These are phyloP conservation scores for Pyrrhoderma noxium DNA, from an alignment of 1,284 basidiomycete genomes.

Conservation along the genomic window DNA sequence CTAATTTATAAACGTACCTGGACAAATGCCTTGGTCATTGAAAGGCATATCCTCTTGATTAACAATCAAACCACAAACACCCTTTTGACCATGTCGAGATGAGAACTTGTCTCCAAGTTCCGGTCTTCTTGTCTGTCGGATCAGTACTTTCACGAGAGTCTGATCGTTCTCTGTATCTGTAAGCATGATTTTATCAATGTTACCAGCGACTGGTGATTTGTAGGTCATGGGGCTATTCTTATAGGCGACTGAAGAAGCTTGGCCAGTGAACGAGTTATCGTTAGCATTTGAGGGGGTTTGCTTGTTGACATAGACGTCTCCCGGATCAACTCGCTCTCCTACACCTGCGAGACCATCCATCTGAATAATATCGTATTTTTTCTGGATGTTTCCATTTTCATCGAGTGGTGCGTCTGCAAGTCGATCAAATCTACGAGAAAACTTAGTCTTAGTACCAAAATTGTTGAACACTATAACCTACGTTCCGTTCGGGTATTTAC, in stretches of 20 bases:
- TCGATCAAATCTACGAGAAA: constrained; percentile 72
- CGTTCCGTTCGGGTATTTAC: constrained; percentile 97
- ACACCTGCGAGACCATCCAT: constrained; percentile 91
- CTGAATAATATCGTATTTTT: constrained; percentile 88
- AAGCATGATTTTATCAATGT: constrained; percentile 97
- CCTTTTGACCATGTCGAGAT: constrained; percentile 97
- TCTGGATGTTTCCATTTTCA: constrained; percentile 70
- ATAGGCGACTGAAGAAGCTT: constrained; percentile 74
- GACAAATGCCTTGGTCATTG: constrained; percentile 94
- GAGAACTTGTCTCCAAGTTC: constrained; percentile 99
- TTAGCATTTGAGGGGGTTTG: constrained; percentile 90
- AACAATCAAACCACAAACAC: constrained; percentile 96
- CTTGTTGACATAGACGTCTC: constrained; percentile 95
- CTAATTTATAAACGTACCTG: constrained; percentile 43
- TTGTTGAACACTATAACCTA: constrained; percentile 38
- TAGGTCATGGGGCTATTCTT: constrained; percentile 88
- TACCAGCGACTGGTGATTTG: constrained; percentile 87
- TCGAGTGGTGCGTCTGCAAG: constrained; percentile 87
- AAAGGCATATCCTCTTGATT: constrained; percentile 99
- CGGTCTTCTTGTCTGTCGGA: constrained; percentile 93
- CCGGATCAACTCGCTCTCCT: constrained; percentile 89
- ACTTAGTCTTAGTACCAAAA: constrained; percentile 5
- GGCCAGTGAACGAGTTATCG: constrained; percentile 75
- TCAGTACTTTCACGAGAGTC: constrained; percentile 97
- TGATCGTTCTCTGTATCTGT: constrained; percentile 95